Conservation (phyloP, 2,329 filamentous ascomycete genomes). For the Fusarium cicatricum region DNA sequence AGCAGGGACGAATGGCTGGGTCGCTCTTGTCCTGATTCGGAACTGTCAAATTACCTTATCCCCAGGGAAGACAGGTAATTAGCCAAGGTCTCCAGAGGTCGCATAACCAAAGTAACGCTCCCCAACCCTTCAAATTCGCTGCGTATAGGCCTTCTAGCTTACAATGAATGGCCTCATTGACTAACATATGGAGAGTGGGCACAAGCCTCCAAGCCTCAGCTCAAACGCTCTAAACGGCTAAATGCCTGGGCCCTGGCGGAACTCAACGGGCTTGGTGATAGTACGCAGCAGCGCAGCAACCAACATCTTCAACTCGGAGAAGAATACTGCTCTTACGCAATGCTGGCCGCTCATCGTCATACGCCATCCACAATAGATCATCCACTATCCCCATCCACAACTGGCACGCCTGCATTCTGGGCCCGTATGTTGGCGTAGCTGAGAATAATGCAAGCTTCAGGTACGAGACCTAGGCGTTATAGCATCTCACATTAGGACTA, state of each 20-base stretch:
- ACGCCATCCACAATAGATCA: constrained; percentile 13
- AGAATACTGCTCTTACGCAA: constrained; percentile 32
- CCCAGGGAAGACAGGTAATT: constrained; percentile 7
- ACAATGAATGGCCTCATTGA: not conserved
- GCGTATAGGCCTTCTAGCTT: not conserved
- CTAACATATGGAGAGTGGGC: constrained; percentile 1
- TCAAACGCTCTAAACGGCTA: constrained; percentile 9
- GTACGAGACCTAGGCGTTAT: constrained; percentile 12
- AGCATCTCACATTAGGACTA: constrained; percentile 23
- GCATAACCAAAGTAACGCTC: constrained; percentile 30
- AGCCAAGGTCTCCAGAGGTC: constrained; percentile 11
- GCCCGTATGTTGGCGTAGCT: constrained; percentile 12
- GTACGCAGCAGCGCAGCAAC: not conserved
- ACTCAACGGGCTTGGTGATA: not conserved
- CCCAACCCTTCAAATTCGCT: constrained; percentile 19
- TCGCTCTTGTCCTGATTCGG: constrained; percentile 21
- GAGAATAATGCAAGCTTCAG: constrained; percentile 22
- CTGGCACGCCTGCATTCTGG: constrained; percentile 18
- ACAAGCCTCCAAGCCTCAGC: constrained; percentile 5
- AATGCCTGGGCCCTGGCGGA: constrained; percentile 13
- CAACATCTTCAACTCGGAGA: constrained; percentile 5
- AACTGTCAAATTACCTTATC: constrained; percentile 26
- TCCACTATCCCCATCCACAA: constrained; percentile 33
- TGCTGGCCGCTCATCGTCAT: constrained; percentile 30
- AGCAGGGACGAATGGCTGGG: constrained; percentile 26